Evolutionary conservation across 1,139 yeast genomes (phyloP).

Genomic region (Scheffersomyces segobiensis): DNA sequence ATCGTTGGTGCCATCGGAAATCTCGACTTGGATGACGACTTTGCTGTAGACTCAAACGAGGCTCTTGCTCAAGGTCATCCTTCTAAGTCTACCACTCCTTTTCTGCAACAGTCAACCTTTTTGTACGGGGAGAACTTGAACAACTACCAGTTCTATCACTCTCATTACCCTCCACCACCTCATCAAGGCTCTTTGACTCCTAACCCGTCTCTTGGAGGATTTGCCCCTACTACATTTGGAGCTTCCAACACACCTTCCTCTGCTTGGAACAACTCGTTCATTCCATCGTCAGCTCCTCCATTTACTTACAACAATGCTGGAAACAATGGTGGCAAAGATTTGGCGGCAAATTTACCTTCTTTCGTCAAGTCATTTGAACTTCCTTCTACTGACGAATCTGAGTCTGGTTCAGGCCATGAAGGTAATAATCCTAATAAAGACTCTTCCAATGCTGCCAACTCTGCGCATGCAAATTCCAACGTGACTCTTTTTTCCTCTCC

Average conservation of each 20-base stretch:
- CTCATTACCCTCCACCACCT: conserved; percentile 16
- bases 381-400: conserved; percentile 14
- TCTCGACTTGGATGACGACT: conserved; percentile 42
- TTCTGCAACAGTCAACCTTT: conserved; percentile 6
- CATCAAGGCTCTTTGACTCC: conserved; percentile 35
- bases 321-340: conserved; percentile 1
- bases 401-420: conserved; percentile 15
- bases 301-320: conserved; percentile 21
- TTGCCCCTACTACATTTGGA: conserved; percentile 18
- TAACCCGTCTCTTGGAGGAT: conserved; percentile 24
- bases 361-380: conserved; percentile 36
- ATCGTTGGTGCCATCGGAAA: conserved; percentile 45
- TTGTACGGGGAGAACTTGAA: conserved; percentile 11
- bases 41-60: conserved; percentile 8
- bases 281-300: conserved; percentile 42
- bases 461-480: conserved; percentile 6
- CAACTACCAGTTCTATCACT: conserved; percentile 15
- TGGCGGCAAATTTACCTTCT: conserved; percentile 12
- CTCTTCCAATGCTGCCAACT: not conserved
- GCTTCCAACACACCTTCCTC: conserved; percentile 21
- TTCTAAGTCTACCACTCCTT: conserved; percentile 3
- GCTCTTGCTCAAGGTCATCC: not conserved
- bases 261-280: conserved; percentile 31
- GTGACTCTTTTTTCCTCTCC: conserved; percentile 26
- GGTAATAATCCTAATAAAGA: conserved; percentile 9